Conservation (phyloP, 1,284 basidiomycete species). For the Ceratobasidium sp. region DNA sequence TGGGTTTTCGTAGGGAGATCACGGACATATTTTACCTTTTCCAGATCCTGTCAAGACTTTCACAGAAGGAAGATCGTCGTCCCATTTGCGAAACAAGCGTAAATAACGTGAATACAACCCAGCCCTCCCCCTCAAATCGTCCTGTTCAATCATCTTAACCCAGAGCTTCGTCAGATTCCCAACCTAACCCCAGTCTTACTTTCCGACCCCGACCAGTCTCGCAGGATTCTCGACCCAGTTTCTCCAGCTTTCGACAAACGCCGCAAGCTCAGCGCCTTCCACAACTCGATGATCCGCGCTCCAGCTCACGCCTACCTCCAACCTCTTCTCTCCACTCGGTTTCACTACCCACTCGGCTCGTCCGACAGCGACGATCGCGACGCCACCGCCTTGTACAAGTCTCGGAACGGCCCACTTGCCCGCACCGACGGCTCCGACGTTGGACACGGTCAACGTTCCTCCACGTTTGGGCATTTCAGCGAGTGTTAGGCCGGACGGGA, state of each 20-base stretch:
- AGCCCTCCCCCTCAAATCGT: neutral
- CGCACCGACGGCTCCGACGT: conserved; percentile 84
- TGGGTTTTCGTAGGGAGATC: too few species aligned
- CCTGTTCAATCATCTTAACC: neutral
- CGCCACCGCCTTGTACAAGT: conserved; percentile 88
- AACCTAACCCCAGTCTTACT: conserved; percentile 36
- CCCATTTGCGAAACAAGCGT: conserved; percentile 14
- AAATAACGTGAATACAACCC: neutral
- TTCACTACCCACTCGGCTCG: conserved; percentile 81
- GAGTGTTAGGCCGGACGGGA: conserved; percentile 73
- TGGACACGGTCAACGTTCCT: conserved; percentile 89
- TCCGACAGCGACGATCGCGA: conserved; percentile 93
- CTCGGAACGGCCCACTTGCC: conserved; percentile 83
- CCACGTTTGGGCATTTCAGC: conserved; percentile 76
- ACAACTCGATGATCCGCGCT: conserved; percentile 92
- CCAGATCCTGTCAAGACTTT: neutral
- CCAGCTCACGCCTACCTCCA: conserved; percentile 86
- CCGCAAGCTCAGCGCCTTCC: conserved; percentile 93
- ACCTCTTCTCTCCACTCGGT: conserved; percentile 61
- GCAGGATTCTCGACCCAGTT: conserved; percentile 85
- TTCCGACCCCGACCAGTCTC: conserved; percentile 74
- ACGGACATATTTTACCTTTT: neutral
- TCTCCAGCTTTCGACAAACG: conserved; percentile 92
- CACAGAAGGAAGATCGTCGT: neutral
- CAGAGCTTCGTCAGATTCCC: neutral